Base-by-base conservation (phyloP, 164 flowering plant genomes). In the Houttuynia cordata region DNA sequence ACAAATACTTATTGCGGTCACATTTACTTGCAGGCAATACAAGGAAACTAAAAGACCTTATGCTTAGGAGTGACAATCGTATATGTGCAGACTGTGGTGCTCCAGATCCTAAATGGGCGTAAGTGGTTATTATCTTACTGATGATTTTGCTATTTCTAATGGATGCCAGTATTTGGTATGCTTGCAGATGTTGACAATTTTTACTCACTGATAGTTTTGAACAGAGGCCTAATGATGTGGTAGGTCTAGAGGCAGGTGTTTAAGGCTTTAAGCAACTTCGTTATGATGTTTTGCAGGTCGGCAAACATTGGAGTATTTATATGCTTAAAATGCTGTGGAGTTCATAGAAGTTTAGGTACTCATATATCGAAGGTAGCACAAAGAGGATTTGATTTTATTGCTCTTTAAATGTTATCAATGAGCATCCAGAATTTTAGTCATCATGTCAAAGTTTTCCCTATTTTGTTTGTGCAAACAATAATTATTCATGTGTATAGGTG, bases 71-170 rank as follows among this genome's bases (percentile, higher is more conserved):
- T 51, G 98, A 90, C 60, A 93, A 93, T 66, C 92, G 82, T 55
- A 14, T 55, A 63, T 93, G 98, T 82, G 98, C 98, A 63, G 98
- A 93, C 73, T 93, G 98, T 73, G 77, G 81, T 75, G 91, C 97
- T 61, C 88, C 92, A 63, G 98, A 93, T 75, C 98, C 98, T 62
- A 93, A 87, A 72, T 93, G 98, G 98, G 98, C 98, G 98, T 93
- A 87, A 83, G 98, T 80, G 58, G 47, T 37, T 21, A 24, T n/a
- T n/a, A 19, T 53, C 18, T 37, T 19, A 45, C 20, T 20, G 24
- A 49, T 60, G 8, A 15, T 14, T 45, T n/a, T 0, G 18, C n/a
- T 1, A 52, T 25, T 68, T 63, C 17, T 22, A 0, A 2, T 51
- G 0, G 19, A 39, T 14, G 2, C 30, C 5, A 23, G 20, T n/a